Evolutionary conservation across 1,284 basidiomycete genomes (phyloP), one percentile per base, ranked within the genome.

Genomic region (Fomitopsis palustris): DNA sequence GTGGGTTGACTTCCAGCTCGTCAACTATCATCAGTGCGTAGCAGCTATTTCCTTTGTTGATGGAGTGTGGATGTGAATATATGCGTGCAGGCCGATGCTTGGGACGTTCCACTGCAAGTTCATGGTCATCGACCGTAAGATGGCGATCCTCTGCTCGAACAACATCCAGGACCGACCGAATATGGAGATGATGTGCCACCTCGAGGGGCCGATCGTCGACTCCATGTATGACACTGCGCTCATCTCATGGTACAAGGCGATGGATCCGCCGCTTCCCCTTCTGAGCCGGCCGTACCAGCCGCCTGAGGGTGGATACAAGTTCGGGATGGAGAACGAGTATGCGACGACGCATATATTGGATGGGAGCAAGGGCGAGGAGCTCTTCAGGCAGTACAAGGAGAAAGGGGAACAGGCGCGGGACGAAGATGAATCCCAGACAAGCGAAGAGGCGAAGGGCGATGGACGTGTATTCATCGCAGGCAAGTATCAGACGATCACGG

Each of bases 71-170:
- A n/a, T 61, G 35, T 16, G 7, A 47, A 29, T 14, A 16, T 14
- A 19, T 31, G 55, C 17, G 17, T 54, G 54, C 57, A 64, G 81
- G 25, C 85, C 86, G 1, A 63, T 86, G 19, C 74, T 88, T 53
- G 89, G 88, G 33, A 92, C 89, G 0, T 93, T 92, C 73, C 91
- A 93, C 66, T 84, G 86, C 47, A 92, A 93, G 70, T 90, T 88
- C 62, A 77, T 91, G 69, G 77, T 92, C 56, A 84, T 92, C 9
- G 90, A 93, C 67, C 80, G 90, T 17, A 86, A 83, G 64, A 78
- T 91, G 31, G 90, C 86, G 0, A 74, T 91, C 57, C 74, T 93
- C 64, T 89, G 89, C 72, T 84, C 81, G 58, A 90, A 90, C 73
- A 92, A 92, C 62, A 88, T 92, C 55, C 90, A 90, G 73, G 83